Base-by-base conservation (phyloP, 768 basidiomycete genomes). In the Lactarius evosmus region DNA sequence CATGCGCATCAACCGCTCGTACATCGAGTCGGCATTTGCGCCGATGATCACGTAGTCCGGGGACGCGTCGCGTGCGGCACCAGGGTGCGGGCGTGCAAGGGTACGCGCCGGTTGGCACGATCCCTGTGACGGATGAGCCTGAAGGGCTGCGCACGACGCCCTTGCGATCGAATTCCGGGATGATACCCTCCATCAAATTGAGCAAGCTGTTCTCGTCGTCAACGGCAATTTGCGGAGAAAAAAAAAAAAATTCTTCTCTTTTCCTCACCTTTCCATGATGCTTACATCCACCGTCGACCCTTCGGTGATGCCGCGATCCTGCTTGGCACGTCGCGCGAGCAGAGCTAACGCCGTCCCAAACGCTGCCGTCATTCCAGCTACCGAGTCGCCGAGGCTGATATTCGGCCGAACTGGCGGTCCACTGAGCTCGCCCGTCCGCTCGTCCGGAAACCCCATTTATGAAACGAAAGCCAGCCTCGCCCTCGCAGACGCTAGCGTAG, bases 111-210 rank as follows among this genome's bases (percentile, higher is more conserved):
- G 86, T 88, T 0, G 88, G 87, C 8, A 89, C 88, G 41, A 89
- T 88, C 1, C 88, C 87, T 0, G 87, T 89, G 32, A 89, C 80
- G 3, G 87, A 88, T 7, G 87, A 88, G 25, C 87, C 87, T 9
- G 88, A 89, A 2, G 87, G 88, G 12, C 87, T 83, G 41, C 88
- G 85, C 66, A 85, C 86, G 75, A 85, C 86, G 61, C 82, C 82
- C 71, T 86, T 88, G 58, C 87, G 83, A 70, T 88, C 86, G 61
- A 86, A 88, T 72, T 87, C 88, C 12, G 88, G 88, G 54, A 88
- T 84, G 63, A 89, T 83, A 2, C 88, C 87, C 69, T 89, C 88
- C 88, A 88, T 89, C 54, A 88, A 74, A 69, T 88, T 89, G 4
- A 89, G 74, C 87, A 89, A 88, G 69, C 87, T 89, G 61, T 53